Conservation (phyloP, 2,329 filamentous ascomycete species). For the Aspergillus ibericus region DNA sequence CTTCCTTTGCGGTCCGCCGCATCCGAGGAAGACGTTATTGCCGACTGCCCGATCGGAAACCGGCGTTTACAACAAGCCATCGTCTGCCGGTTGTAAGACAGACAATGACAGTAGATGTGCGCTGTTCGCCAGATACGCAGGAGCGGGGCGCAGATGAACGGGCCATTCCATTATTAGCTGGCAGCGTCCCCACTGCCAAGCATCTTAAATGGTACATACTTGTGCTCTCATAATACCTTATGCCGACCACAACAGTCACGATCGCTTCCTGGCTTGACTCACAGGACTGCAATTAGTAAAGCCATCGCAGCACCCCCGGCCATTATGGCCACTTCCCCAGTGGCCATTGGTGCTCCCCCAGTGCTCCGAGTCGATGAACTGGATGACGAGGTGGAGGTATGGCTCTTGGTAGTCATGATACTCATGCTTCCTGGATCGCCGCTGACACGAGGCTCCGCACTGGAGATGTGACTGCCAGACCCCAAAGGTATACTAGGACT, state of each 20-base stretch:
- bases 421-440: not conserved
- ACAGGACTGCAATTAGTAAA: not conserved
- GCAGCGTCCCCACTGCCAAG: not conserved
- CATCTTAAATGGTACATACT: not conserved
- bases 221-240: not conserved
- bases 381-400: not conserved
- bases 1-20: no score
- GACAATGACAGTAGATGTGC: no score
- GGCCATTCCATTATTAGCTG: not conserved
- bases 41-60: not conserved
- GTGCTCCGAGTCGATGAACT: not conserved
- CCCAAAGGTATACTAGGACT: not conserved
- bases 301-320: not conserved
- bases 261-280: not conserved
- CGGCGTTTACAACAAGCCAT: not conserved
- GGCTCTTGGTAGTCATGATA: not conserved
- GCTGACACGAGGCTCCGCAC: not conserved
- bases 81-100: no score
- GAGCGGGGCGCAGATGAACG: not conserved
- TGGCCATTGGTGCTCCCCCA: not conserved
- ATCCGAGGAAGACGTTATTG: not conserved
- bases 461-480: not conserved
- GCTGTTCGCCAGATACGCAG: no score
- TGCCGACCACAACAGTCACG: not conserved
- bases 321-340: not conserved